A percentile compares a stretch with the other conserved stretches of the same genome.
Conservation (phyloP, 371 early-diverging fungal species). For the Rhizopus microsporus region DNA sequence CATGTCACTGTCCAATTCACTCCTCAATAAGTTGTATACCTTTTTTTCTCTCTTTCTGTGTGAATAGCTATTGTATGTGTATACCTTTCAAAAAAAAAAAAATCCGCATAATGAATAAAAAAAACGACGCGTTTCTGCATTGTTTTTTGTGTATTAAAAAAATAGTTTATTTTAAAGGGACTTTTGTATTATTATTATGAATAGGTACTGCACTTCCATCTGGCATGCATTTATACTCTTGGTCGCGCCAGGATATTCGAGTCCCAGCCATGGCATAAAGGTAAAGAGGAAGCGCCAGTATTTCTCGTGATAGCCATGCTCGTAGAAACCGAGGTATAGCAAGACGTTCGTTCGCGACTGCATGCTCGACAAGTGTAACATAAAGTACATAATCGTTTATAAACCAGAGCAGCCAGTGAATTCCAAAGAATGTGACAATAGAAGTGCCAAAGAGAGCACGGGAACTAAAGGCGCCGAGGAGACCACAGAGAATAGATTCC, state of each 20-base stretch:
- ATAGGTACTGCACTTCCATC: conserved; percentile 61
- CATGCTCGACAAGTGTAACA: conserved; percentile 40
- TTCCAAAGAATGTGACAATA: conserved; percentile 51
- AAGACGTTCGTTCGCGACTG: conserved; percentile 4
- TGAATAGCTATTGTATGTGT: background rate
- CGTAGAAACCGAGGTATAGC: conserved; percentile 36
- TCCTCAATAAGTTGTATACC: conserved; percentile 17
- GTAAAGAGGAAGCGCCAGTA: conserved; percentile 81
- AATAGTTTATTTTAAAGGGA: background rate
- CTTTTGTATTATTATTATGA: background rate
- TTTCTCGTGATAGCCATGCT: conserved; percentile 80
- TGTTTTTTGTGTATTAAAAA: background rate
- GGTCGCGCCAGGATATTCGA: conserved; percentile 86
- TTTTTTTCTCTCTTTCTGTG: background rate
- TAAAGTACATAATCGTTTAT: conserved; percentile 64
- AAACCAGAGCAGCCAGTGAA: conserved; percentile 79
- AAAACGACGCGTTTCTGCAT: background rate
- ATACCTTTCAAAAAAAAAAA: background rate
- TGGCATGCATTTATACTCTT: conserved; percentile 50
- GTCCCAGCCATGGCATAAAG: conserved; percentile 79
- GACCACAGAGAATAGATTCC: conserved; percentile 81
- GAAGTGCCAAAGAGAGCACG: conserved; percentile 47
- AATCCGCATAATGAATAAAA: background rate
- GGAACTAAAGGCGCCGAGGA: conserved; percentile 69
- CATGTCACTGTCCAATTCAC: conserved; percentile 32